These are phyloP conservation scores for Penicillium janthinellum DNA, from an alignment of 2,329 filamentous ascomycete species.

Conservation along the genomic window DNA sequence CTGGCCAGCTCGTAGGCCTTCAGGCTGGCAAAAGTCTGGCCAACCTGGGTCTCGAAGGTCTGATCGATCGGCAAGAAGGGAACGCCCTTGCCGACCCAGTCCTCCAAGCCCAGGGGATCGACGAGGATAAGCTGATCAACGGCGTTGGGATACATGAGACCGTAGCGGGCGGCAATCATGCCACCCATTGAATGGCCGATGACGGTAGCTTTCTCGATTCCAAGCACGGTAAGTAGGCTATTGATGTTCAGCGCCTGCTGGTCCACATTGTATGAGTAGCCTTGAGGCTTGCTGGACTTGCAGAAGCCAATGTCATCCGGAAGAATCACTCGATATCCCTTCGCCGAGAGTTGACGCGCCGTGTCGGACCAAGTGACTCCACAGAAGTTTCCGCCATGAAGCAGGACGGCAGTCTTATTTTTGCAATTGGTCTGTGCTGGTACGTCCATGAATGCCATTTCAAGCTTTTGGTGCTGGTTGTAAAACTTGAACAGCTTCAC, in stretches of 20 bases:
- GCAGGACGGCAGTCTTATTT: slow-evolving; percentile 11
- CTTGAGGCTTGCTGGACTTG: slow-evolving; percentile 21
- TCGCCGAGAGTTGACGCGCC: slow-evolving; percentile 13
- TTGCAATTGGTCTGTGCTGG: background rate
- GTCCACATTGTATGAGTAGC: slow-evolving; percentile 16
- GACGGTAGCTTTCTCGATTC: slow-evolving; percentile 12
- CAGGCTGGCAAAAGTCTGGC: slow-evolving; percentile 15
- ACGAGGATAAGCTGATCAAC: slow-evolving; percentile 17
- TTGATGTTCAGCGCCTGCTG: slow-evolving; percentile 19
- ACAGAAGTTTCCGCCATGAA: slow-evolving; percentile 20
- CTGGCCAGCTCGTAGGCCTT: slow-evolving; percentile 17
- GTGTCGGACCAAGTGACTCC: slow-evolving; percentile 19
- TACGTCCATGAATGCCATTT: slow-evolving; percentile 20
- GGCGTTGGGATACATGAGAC: slow-evolving; percentile 16
- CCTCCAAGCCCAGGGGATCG: slow-evolving; percentile 16
- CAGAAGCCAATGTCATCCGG: slow-evolving; percentile 22
- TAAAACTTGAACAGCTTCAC: slow-evolving; percentile 20
- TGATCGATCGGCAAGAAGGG: slow-evolving; percentile 12
- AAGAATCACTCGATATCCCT: slow-evolving; percentile 18
- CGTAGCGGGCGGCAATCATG: slow-evolving; percentile 19
- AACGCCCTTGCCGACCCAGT: slow-evolving; percentile 19
- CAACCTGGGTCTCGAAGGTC: slow-evolving; percentile 10
- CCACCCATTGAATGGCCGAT: slow-evolving; percentile 21
- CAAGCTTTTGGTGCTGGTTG: slow-evolving; percentile 19
- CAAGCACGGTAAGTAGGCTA: slow-evolving; percentile 15